Evolutionary conservation across 352 stramenopile species (phyloP), one percentile per base, ranked within the genome.

Genomic region (Globisporangium uncinulatum): DNA sequence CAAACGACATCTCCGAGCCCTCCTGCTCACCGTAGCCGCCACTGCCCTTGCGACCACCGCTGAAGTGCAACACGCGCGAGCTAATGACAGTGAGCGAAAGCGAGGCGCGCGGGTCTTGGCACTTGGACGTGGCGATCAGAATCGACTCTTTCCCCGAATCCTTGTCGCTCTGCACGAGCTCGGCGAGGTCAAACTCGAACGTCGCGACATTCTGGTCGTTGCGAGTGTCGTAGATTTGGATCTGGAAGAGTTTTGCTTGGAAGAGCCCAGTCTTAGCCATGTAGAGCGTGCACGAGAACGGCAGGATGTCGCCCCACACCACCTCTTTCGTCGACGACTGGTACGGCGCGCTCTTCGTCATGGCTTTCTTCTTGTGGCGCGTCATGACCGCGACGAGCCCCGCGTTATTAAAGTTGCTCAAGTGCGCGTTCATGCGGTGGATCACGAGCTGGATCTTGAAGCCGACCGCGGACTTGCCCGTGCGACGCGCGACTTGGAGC

Each of bases 361-460:
- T 62, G 9, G 79, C 71, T 32, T 80, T 80, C 64, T 89, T 89
- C 69, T 87, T 89, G 46, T 85, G 72, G 7, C 79, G 75, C 57
- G 78, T 83, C 51, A 89, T 70, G 59, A 89, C 69, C 9, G 77
- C 79, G 29, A 79, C 65, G 7, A 87, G 59, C 59, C 87, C 79
- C 10, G 66, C 68, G 51, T 71, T 67, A 13, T 83, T 76, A 31
- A 86, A 52, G 53, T 66, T 46, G 54, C 63, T 59, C 55, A 89
- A 57, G 17, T 75, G 71, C 14, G 74, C 79, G 36, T 63, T 87
- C 71, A 89, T 62, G 19, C 76, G 79, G 46, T 89, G 79, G 19
- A 89, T 63, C 24, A 84, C 77, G 10, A 89, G 71, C 64, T 86
- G 79, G 43, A 89, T 70, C 54, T 87, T 86, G 66, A 86, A 89